Conservation (phyloP, 2,329 filamentous ascomycete species). For the Aspergillus tanneri region DNA sequence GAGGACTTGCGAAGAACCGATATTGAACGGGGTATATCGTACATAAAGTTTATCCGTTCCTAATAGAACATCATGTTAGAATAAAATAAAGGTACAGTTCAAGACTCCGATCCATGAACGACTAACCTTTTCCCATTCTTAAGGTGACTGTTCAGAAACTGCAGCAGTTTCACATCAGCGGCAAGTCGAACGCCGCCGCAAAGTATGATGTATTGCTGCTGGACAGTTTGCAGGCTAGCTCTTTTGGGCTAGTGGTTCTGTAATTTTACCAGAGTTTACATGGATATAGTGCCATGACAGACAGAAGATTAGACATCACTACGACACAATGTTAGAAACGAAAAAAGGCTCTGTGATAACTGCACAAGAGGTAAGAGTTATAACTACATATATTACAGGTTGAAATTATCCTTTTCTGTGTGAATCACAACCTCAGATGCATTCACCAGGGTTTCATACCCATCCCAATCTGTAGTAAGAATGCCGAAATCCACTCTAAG, state of each 20-base stretch:
- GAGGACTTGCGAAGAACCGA: conserved; percentile 4
- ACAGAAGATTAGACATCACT: not conserved
- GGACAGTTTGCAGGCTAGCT: conserved; percentile 6
- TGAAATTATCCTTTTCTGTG: not conserved
- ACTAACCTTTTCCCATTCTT: conserved; percentile 32
- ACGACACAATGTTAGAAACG: no score
- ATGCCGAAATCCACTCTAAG: not conserved
- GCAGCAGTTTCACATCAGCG: not conserved
- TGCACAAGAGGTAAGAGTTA: not conserved
- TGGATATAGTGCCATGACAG: not conserved
- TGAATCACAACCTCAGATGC: not conserved
- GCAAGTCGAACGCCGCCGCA: not conserved
- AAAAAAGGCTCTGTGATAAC: no score
- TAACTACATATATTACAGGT: conserved; percentile 9
- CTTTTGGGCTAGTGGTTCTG: not conserved
- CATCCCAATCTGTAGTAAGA: not conserved
- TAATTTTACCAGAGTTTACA: not conserved
- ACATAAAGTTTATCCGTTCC: conserved; percentile 54
- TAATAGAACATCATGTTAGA: conserved; percentile 19
- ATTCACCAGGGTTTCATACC: not conserved
- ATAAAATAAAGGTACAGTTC: not conserved
- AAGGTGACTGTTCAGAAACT: conserved; percentile 1
- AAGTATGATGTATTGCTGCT: conserved; percentile 20
- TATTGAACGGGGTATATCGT: conserved; percentile 28
- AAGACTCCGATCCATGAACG: not conserved